Conservation (phyloP, 2,329 filamentous ascomycete species). For the Gremmenia infestans region DNA sequence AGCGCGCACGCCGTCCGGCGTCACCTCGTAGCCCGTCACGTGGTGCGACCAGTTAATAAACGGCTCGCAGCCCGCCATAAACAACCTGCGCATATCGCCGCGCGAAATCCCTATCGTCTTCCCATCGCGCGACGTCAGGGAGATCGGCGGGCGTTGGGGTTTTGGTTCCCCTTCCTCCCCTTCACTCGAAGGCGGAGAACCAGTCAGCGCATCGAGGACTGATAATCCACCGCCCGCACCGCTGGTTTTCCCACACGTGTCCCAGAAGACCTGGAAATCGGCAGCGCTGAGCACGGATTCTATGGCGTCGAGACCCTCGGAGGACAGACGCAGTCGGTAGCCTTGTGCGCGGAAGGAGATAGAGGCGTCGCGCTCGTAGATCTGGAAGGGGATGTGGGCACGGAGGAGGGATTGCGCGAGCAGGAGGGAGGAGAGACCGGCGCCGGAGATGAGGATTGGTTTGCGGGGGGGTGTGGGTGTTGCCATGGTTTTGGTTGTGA, state of each 20-base stretch:
- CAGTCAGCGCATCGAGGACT: constrained; percentile 48
- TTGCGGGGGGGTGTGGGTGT: constrained; percentile 24
- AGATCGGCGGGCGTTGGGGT: constrained; percentile 17
- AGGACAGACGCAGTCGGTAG: constrained; percentile 54
- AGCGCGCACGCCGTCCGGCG: constrained; percentile 47
- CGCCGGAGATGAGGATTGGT: constrained; percentile 38
- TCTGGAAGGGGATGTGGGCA: constrained; percentile 34
- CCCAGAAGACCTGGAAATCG: constrained; percentile 51
- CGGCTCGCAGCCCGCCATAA: constrained; percentile 51
- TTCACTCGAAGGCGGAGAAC: constrained; percentile 33
- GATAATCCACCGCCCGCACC: constrained; percentile 43
- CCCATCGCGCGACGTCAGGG: constrained; percentile 46
- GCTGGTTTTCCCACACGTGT: constrained; percentile 54
- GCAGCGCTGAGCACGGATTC: constrained; percentile 49
- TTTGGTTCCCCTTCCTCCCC: constrained; percentile 15
- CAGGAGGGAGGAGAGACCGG: constrained; percentile 35
- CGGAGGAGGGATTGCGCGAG: constrained; percentile 34
- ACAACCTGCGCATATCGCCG: constrained; percentile 57
- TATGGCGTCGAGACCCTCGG: constrained; percentile 54
- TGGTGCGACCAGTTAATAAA: constrained; percentile 51
- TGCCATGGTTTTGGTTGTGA: constrained; percentile 7
- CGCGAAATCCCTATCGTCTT: constrained; percentile 58
- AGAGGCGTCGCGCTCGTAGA: constrained; percentile 41
- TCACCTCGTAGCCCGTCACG: constrained; percentile 55
- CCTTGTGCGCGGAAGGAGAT: constrained; percentile 56